phyloP scores from a whole-genome alignment of 2,329 filamentous ascomycete genomes.

The Alternaria sp. region DNA sequence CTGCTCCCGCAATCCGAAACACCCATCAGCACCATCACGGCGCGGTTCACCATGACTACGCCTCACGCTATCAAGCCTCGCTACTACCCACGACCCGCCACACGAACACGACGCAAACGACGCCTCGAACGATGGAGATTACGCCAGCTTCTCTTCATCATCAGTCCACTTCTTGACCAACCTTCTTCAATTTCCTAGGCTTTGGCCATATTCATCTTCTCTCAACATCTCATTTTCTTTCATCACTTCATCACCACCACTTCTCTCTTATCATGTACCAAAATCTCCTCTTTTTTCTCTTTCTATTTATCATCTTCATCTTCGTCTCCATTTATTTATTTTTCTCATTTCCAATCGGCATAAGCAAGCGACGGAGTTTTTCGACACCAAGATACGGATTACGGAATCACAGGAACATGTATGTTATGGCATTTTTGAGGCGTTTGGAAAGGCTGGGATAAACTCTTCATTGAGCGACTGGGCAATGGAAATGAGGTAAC shows the following conservation, averaged over 20 bases:
- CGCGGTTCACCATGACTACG: conserved; percentile 10
- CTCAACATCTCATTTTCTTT: not conserved
- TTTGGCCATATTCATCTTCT: not conserved
- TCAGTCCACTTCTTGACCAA: not conserved
- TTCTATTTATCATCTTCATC: not conserved
- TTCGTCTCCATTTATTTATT: not conserved
- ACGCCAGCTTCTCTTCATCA: not conserved
- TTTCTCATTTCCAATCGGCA: conserved; percentile 14
- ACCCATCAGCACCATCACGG: conserved; percentile 11
- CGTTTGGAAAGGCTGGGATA: conserved; percentile 9
- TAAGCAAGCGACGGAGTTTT: conserved; percentile 28
- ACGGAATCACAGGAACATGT: conserved; percentile 3
- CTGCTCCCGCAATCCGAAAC: conserved; percentile 22
- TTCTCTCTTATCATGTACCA: not conserved
- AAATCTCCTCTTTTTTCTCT: not conserved
- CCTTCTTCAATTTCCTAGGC: not conserved
- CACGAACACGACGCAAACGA: conserved; percentile 39
- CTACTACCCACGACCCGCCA: conserved; percentile 19
- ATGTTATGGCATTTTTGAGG: conserved; percentile 5
- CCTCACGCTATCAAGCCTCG: conserved; percentile 13
- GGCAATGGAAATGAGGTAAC: conserved; percentile 8
- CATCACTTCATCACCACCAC: conserved; percentile 12
- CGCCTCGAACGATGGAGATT: conserved; percentile 40
- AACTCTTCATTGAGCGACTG: conserved; percentile 28
- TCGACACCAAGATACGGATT: conserved; percentile 3